phyloP scores from a whole-genome alignment of 2,329 filamentous ascomycete species.

The Fusarium irregulare region DNA sequence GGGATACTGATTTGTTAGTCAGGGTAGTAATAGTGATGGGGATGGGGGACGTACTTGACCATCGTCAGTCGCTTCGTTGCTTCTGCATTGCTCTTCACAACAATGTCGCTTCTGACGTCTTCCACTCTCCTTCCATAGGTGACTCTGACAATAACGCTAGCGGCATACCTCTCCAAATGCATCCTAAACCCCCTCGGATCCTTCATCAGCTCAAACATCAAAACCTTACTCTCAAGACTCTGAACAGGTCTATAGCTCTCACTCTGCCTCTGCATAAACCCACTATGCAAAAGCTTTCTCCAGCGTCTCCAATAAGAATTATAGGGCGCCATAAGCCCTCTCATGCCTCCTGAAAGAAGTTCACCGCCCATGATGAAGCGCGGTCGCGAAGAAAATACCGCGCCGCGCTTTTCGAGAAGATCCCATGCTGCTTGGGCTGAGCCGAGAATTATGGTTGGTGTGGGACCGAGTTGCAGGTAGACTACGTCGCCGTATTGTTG shows the following conservation, averaged over 20 bases:
- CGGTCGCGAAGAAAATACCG: constrained; percentile 58
- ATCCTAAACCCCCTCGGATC: constrained; percentile 45
- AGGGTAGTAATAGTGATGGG: fast-evolving
- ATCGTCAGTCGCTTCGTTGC: constrained; percentile 57
- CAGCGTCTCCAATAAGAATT: constrained; percentile 56
- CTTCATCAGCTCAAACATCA: constrained; percentile 54
- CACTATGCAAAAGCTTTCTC: constrained; percentile 56
- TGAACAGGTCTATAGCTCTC: constrained; percentile 57
- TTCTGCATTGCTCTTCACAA: constrained; percentile 54
- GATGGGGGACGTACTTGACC: constrained; percentile 52
- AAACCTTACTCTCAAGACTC: constrained; percentile 54
- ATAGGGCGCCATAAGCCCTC: constrained; percentile 58
- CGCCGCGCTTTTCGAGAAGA: constrained; percentile 56
- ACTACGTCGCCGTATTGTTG: constrained; percentile 56
- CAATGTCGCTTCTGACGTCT: constrained; percentile 50
- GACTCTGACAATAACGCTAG: constrained; percentile 57
- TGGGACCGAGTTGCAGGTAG: constrained; percentile 56
- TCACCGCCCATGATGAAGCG: constrained; percentile 60
- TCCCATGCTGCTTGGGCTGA: constrained; percentile 58
- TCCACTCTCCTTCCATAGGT: constrained; percentile 53
- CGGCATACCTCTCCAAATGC: constrained; percentile 48
- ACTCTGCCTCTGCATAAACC: constrained; percentile 58
- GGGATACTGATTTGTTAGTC: constrained; percentile 25
- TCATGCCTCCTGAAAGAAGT: constrained; percentile 54
- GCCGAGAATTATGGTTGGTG: constrained; percentile 56